Percentiles rank a stretch among this genome's conserved stretches.
These are phyloP conservation scores for Calvatia gigantea DNA, from an alignment of 768 basidiomycete genomes.

Conservation along the genomic window DNA sequence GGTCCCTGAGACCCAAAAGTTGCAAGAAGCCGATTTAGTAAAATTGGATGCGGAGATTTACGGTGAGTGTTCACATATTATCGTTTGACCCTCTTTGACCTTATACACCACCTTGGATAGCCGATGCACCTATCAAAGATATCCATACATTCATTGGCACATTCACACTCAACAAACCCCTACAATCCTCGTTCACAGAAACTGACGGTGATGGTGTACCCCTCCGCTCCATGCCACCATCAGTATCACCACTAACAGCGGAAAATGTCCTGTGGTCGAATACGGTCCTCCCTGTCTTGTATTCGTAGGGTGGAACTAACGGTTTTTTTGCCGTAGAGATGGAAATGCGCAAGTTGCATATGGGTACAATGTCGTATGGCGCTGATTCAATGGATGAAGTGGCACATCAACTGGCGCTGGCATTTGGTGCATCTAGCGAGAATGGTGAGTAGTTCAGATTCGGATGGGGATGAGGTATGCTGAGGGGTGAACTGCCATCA, in stretches of 20 bases:
- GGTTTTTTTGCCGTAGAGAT: slow-evolving; percentile 68
- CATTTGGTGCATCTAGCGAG: slow-evolving; percentile 71
- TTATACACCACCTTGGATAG: slow-evolving; percentile 33
- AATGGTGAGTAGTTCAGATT: slow-evolving; percentile 32
- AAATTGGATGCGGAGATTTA: slow-evolving; percentile 89
- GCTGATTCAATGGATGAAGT: slow-evolving; percentile 99
- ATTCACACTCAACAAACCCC: slow-evolving; percentile 66
- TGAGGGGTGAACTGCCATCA: slow-evolving; percentile 10
- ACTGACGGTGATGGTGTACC: slow-evolving; percentile 31
- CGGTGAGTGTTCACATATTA: slow-evolving; percentile 42
- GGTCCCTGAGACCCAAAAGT: slow-evolving; percentile 76
- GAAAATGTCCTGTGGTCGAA: slow-evolving; percentile 98
- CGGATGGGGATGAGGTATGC: not conserved
- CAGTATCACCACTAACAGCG: slow-evolving; percentile 83
- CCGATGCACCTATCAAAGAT: slow-evolving; percentile 94
- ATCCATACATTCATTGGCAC: slow-evolving; percentile 96
- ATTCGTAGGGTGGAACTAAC: slow-evolving; percentile 3
- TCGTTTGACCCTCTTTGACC: not conserved
- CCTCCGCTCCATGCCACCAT: slow-evolving; percentile 40
- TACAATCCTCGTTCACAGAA: slow-evolving; percentile 21
- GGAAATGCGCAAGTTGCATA: slow-evolving; percentile 99
- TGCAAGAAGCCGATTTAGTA: slow-evolving; percentile 48
- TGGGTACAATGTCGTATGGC: slow-evolving; percentile 98
- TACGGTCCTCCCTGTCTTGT: slow-evolving; percentile 92
- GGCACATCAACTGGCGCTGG: slow-evolving; percentile 81